Conservation (phyloP, 148 eudicot species). For the Silene latifolia region DNA sequence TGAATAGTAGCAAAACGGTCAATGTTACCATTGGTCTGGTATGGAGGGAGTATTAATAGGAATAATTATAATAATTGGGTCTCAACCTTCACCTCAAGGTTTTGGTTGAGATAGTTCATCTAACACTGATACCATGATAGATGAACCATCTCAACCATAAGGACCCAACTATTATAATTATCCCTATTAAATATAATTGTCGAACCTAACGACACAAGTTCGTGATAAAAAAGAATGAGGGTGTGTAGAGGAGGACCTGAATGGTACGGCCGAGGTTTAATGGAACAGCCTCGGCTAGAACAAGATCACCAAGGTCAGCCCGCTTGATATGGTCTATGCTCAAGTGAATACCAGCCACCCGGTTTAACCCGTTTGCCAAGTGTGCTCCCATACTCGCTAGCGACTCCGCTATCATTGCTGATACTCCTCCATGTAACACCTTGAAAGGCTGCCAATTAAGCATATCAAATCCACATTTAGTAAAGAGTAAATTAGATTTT, state of each 20-base stretch:
- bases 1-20: too few relatives aligned
- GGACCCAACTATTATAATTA: too few relatives aligned
- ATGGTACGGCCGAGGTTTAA: conserved; percentile 56
- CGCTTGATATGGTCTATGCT: conserved; percentile 63
- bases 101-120: too few relatives aligned
- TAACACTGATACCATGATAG: too few relatives aligned
- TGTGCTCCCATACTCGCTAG: conserved; percentile 85
- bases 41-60: too few relatives aligned
- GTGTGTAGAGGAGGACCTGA: conserved; percentile 36
- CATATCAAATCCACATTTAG: not conserved
- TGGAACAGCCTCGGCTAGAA: conserved; percentile 64
- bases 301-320: conserved; percentile 66
- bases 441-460: conserved; percentile 53
- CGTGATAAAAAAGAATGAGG: not conserved
- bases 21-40: too few relatives aligned
- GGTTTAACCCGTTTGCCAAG: conserved; percentile 51
- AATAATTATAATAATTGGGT: too few relatives aligned
- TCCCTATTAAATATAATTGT: too few relatives aligned
- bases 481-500: too few relatives aligned
- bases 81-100: too few relatives aligned
- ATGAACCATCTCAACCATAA: too few relatives aligned
- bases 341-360: conserved; percentile 77
- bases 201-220: too few relatives aligned
- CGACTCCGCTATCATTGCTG: conserved; percentile 65
- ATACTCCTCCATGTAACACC: conserved; percentile 80